Base-by-base conservation (phyloP, 257 asterid species). In the Nicotiana noctiflora region DNA sequence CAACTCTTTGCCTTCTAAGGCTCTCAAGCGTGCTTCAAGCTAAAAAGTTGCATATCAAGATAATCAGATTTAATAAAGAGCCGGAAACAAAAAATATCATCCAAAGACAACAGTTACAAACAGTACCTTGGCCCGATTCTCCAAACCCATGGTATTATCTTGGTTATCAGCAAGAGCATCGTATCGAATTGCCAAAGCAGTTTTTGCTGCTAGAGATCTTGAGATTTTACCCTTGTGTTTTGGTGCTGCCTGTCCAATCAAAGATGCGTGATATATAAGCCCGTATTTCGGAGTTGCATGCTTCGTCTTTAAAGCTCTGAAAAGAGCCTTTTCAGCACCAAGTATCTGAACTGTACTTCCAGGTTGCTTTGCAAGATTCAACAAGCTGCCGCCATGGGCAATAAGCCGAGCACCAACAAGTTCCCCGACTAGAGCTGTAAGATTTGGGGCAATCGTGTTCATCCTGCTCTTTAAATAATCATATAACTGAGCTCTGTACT, bases 301-400 rank as follows among this genome's bases (percentile, higher is more conserved):
- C 90, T 93, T 94, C 2, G 97, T 93, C 88, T 94, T 94, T 79
- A 93, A 88, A 79, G 97, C 98, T 84, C 98, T 88, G 72, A 94
- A 94, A 46, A 94, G 91, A 61, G 98, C 98, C 88, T 94, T 94
- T 79, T 94, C 97, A 2, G 97, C 97, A 81, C 97, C 98, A 57
- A 94, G 98, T 27, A 94, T 94, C 83, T 94, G 98, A 66, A 94
- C 97, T 0, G 98, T 92, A 76, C 98, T 94, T 82, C 97, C 98
- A 31, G 98, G 98, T 84, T 94, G 98, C 93, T 94, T 94, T 0
- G 98, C 93, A 77, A 94, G 96, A 90, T 93, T 94, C 21, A 94
- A 14, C 76, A 94, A 89, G 89, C 98, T 94, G 81, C 98, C 96
- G 25, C 98, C 97, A 89, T 91, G 98, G 34, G 97, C 95, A 84